Evolutionary conservation across 1,139 yeast species (phyloP).

Genomic region (Diutina rugosa): DNA sequence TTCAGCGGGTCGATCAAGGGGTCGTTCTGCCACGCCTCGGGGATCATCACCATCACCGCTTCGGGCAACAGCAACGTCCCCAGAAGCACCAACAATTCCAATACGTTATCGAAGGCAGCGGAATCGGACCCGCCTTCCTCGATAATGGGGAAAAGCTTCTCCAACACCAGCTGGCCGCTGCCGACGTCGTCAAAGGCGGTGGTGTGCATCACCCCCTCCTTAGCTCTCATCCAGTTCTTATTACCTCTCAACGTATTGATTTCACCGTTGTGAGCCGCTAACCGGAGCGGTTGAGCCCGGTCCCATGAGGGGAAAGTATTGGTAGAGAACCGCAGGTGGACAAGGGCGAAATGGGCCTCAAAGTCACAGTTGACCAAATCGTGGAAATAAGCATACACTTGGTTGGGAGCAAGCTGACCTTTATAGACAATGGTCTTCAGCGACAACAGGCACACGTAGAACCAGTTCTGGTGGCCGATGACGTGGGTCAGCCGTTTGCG

Average conservation of each 20-base stretch:
- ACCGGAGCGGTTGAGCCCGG: conserved; percentile 94
- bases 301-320: conserved; percentile 99
- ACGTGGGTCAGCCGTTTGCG: conserved; percentile 85
- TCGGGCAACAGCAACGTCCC: conserved; percentile 91
- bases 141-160: conserved; percentile 82
- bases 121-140: conserved; percentile 99
- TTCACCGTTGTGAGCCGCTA: conserved; percentile 99
- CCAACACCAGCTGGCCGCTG: conserved; percentile 23
- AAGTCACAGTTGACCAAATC: conserved; percentile 86
- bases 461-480: conserved; percentile 93
- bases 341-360: conserved; percentile 92
- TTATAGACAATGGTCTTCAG: conserved; percentile 88
- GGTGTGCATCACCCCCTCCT: conserved; percentile 93
- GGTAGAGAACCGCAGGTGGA: conserved; percentile 94
- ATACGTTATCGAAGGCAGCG: conserved; percentile 95
- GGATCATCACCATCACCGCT: conserved; percentile 93
- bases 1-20: conserved; percentile 76
- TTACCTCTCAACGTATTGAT: conserved; percentile 94
- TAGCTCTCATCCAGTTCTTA: conserved; percentile 98
- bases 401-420: conserved; percentile 95
- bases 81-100: conserved; percentile 81
- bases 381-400: conserved; percentile 88
- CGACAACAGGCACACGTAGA: conserved; percentile 87
- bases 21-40: conserved; percentile 97
- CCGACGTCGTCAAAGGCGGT: conserved; percentile 61